Conservation (phyloP, 2,329 filamentous ascomycete species). For the Fusarium sulawesiense region DNA sequence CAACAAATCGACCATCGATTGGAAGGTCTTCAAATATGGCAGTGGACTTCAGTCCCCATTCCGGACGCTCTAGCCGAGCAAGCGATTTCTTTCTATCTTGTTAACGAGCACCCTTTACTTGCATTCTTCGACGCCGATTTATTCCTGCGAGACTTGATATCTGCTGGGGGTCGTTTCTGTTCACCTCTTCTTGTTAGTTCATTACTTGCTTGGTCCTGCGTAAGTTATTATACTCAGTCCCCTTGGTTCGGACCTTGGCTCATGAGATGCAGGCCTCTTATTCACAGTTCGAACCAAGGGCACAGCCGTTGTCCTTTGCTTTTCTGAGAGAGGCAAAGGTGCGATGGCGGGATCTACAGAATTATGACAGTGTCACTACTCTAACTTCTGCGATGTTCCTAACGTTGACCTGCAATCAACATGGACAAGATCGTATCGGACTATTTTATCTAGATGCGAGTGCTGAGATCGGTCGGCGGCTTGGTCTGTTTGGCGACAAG, state of each 20-base stretch:
- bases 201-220: conserved; percentile 23
- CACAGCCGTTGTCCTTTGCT: neutral
- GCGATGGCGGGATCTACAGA: neutral
- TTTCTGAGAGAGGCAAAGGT: conserved; percentile 8
- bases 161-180: neutral
- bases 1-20: neutral
- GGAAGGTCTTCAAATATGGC: conserved; percentile 3
- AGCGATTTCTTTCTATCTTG: conserved; percentile 12
- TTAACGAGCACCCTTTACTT: conserved; percentile 14
- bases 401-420: conserved; percentile 9
- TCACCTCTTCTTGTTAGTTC: conserved; percentile 15
- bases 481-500: neutral
- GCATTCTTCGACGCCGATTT: conserved; percentile 19
- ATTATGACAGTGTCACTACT: neutral
- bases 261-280: neutral
- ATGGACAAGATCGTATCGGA: neutral
- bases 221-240: neutral
- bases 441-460: conserved; percentile 12
- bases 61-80: conserved; percentile 1
- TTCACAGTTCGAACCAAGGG: conserved; percentile 14
- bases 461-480: neutral
- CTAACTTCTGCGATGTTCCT: conserved; percentile 13
- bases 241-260: rapidly evolving
- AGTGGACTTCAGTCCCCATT: conserved; percentile 17
- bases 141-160: neutral